These are phyloP conservation scores for Volvariella volvacea DNA, from an alignment of 1,284 basidiomycete genomes.

Conservation along the genomic window DNA sequence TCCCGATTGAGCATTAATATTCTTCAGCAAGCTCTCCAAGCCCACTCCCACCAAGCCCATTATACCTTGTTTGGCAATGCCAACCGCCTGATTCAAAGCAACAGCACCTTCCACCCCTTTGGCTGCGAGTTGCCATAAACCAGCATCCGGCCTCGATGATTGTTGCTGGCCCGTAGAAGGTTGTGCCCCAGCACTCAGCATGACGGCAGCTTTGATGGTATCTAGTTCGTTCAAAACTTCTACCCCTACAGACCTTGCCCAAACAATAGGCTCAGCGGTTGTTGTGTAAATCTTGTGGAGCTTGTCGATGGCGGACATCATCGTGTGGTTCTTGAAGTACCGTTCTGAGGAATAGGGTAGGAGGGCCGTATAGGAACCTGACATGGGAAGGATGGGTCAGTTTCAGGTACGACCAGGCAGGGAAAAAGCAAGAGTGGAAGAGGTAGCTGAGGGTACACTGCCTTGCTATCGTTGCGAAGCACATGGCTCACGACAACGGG, in stretches of 20 bases:
- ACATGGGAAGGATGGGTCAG: too few relatives aligned
- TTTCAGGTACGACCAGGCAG: not conserved
- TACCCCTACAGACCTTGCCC: constrained; percentile 81
- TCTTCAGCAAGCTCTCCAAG: constrained; percentile 12
- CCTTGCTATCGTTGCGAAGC: too few relatives aligned
- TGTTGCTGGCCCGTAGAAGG: constrained; percentile 3
- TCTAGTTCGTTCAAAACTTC: constrained; percentile 89
- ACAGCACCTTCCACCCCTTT: constrained; percentile 27
- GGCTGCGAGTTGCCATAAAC: constrained; percentile 21
- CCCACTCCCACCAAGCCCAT: constrained; percentile 14
- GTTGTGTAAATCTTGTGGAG: constrained; percentile 80
- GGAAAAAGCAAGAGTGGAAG: too few relatives aligned
- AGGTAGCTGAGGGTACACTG: too few relatives aligned
- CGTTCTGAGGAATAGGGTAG: constrained; percentile 73
- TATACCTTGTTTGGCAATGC: constrained; percentile 18
- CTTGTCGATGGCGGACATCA: constrained; percentile 83
- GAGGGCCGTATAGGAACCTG: constrained; percentile 76
- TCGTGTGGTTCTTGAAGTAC: constrained; percentile 80
- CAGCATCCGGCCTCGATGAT: constrained; percentile 16
- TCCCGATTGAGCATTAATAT: too few relatives aligned
- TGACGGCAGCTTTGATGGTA: constrained; percentile 73
- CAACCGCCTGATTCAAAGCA: constrained; percentile 19
- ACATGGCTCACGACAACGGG: too few relatives aligned
- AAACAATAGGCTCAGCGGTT: constrained; percentile 66
- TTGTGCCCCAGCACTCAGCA: constrained; percentile 70